Evolutionary conservation across 352 stramenopile genomes (phyloP).

Genomic region (Pythium oligandrum): DNA sequence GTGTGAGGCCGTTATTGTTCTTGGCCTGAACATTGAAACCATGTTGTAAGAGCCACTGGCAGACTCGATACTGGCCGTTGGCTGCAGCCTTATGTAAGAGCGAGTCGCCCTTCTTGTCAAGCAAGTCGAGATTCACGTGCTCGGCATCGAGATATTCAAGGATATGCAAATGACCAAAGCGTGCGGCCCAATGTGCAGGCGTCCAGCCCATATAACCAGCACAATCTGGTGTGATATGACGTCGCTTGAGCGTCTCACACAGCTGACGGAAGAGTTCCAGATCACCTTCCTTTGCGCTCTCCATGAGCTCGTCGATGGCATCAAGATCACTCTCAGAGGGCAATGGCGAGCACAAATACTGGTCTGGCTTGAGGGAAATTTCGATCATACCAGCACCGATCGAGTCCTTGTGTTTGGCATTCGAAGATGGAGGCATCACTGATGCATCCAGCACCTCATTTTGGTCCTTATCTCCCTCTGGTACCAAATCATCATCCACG

Average conservation of each 20-base stretch:
- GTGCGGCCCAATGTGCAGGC: conserved; percentile 66
- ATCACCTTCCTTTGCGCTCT: conserved; percentile 58
- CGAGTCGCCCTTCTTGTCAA: conserved; percentile 64
- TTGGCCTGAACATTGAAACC: conserved; percentile 56
- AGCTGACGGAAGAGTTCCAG: conserved; percentile 39
- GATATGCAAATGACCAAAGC: conserved; percentile 55
- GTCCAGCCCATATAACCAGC: conserved; percentile 74
- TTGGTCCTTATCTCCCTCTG: no score
- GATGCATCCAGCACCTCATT: no score
- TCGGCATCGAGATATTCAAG: conserved; percentile 48
- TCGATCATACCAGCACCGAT: conserved; percentile 15
- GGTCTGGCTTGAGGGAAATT: conserved; percentile 38
- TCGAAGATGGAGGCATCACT: no score
- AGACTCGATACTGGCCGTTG: conserved; percentile 60
- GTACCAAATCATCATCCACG: no score
- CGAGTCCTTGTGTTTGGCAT: no score
- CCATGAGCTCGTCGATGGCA: conserved; percentile 55
- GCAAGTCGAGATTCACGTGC: conserved; percentile 54
- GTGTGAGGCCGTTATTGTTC: conserved; percentile 66
- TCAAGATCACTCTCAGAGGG: conserved; percentile 28
- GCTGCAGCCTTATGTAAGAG: conserved; percentile 71
- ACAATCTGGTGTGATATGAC: conserved; percentile 41
- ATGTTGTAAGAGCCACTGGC: conserved; percentile 60
- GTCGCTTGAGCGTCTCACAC: conserved; percentile 30
- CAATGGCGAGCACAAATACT: conserved; percentile 2